Percentiles rank a stretch among this genome's conserved stretches.
phyloP scores from a whole-genome alignment of 495 filamentous ascomycete genomes.

The Cetradonia linearis region DNA sequence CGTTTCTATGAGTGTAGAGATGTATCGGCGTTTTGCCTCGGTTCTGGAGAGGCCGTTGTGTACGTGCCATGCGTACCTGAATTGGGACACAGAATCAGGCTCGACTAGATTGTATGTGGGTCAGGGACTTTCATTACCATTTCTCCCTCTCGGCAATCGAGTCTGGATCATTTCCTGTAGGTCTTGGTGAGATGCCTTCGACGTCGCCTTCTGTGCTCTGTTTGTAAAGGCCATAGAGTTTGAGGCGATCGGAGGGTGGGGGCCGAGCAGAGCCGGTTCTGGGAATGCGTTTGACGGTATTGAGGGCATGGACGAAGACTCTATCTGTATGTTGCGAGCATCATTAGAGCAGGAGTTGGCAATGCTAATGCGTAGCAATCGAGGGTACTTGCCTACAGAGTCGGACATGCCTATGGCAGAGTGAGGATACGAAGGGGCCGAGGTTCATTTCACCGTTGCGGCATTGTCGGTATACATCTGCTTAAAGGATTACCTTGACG shows the following conservation, averaged over 20 bases:
- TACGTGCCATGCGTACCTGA: conserved; percentile 80
- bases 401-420: conserved; percentile 39
- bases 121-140: conserved; percentile 37
- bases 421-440: background rate
- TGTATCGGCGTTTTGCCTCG: conserved; percentile 89
- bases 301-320: conserved; percentile 96
- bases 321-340: conserved; percentile 52
- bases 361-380: background rate
- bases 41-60: conserved; percentile 73
- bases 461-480: background rate
- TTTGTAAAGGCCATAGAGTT: conserved; percentile 95
- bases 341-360: background rate
- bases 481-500: background rate
- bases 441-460: conserved; percentile 1
- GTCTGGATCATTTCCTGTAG: conserved; percentile 46
- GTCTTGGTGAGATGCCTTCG: conserved; percentile 80
- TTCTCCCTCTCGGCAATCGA: conserved; percentile 49
- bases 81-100: background rate
- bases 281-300: conserved; percentile 94
- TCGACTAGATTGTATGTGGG: background rate
- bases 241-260: conserved; percentile 71
- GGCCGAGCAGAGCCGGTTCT: conserved; percentile 83
- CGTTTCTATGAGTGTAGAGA: conserved; percentile 84
- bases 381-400: conserved; percentile 40
- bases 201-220: conserved; percentile 98